Base-by-base conservation (phyloP, 2,329 filamentous ascomycete species). In the Bertia moriformis region DNA sequence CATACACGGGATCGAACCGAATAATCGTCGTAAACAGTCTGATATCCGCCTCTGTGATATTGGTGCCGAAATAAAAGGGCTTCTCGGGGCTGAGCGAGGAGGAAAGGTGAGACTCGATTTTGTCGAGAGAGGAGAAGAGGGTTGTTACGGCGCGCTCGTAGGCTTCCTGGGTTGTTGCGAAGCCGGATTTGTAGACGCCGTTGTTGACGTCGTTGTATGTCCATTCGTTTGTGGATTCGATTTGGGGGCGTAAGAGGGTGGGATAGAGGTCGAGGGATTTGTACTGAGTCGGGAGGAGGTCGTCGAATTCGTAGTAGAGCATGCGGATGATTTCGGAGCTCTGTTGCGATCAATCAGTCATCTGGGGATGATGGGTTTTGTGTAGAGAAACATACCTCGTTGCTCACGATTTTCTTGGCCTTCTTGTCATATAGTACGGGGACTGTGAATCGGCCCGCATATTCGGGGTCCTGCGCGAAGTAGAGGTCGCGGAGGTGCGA, bases 351-450 rank as follows among this genome's bases (percentile, higher is more conserved):
- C 5, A 7, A 10, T 17, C 13, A 19, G 7, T 7, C 10, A 19
- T 7, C 7, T 10, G 10, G 17, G 14, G 36, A 19, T 5, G 18
- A 7, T 7, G 7, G 14, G 18, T 19, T 19, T 17, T 18, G 14
- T 7, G 33, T 10, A 36, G 15, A 14, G 10, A 17, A 20, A 13
- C 53, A 14, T 39, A 86, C 86, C 51, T 76, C 83, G 32, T 95
- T 95, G 71, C 71, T 91, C 44, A 94, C 87, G 51, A 94, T 93
- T 22, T 65, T 72, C 50, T 78, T 71, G 39, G 65, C 61, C 62
- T 81, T 77, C 61, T 75, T 85, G 60, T 93, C 85, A 62, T 82
- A 93, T 40, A 95, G 67, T 3, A 85, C 81, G 0, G 88, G 88
- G 14, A 95, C 88, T 0, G 88, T 94, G 57, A 88, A 93, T 12